Evolutionary conservation across 2,329 filamentous ascomycete genomes (phyloP).

Genomic region (Sporothrix humicola): DNA sequence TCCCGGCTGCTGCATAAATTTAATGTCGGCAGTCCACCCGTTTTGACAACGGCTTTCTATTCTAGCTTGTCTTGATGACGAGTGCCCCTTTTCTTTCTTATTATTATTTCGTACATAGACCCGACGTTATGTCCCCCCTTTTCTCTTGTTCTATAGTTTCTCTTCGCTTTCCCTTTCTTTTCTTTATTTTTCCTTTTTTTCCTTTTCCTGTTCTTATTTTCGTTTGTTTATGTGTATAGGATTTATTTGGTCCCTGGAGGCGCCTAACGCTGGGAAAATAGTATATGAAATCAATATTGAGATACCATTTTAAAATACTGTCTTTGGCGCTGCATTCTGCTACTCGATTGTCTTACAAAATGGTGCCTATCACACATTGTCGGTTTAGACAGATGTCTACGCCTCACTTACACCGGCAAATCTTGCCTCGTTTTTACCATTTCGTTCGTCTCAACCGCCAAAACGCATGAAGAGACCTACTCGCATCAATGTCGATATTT

Average conservation of each 20-base stretch:
- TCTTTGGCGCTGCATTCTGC: too few relatives aligned
- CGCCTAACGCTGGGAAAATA: conserved; percentile 11
- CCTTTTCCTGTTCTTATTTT: neutral
- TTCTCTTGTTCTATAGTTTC: neutral
- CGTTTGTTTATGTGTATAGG: conserved; percentile 6
- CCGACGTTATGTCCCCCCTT: neutral
- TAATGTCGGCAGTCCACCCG: neutral
- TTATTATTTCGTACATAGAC: neutral
- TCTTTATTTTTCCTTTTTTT: neutral
- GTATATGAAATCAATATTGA: conserved; percentile 20
- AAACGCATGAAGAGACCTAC: neutral
- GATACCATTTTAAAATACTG: conserved; percentile 16
- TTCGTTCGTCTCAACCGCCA: conserved; percentile 15
- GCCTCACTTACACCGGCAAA: neutral
- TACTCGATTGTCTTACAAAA: too few relatives aligned
- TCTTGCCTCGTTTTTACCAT: neutral
- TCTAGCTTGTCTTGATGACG: conserved; percentile 22
- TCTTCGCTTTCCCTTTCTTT: neutral
- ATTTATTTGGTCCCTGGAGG: conserved; percentile 20
- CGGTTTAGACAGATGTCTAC: too few relatives aligned
- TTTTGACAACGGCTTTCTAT: neutral
- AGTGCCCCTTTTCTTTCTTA: neutral
- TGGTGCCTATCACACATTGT: neutral
- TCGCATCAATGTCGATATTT: neutral
- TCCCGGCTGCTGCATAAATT: conserved; percentile 21